Percentiles rank a stretch among this genome's conserved stretches.
Evolutionary conservation across 2,329 filamentous ascomycete species (phyloP).

Genomic region (Xylaria digitata): DNA sequence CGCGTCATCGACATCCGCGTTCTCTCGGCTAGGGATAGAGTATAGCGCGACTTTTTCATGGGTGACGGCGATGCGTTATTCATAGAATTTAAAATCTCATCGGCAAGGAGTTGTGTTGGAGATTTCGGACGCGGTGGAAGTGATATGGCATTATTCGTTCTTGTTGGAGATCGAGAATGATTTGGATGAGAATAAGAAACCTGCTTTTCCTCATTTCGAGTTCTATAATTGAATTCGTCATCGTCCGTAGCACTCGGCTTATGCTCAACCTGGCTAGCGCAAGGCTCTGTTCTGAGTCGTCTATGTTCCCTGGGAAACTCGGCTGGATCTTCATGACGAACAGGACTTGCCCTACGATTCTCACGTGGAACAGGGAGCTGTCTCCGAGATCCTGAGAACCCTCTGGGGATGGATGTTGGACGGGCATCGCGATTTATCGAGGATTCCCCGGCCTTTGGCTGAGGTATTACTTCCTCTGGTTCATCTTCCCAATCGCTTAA

Average conservation of each 20-base stretch:
- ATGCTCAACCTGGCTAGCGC: not conserved
- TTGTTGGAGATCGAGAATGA: slow-evolving; percentile 1
- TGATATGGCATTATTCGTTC: slow-evolving; percentile 25
- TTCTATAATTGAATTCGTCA: not conserved
- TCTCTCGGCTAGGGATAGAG: slow-evolving; percentile 77
- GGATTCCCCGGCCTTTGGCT: slow-evolving; percentile 15
- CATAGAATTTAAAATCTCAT: slow-evolving; percentile 67
- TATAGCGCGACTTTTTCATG: slow-evolving; percentile 65
- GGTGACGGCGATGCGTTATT: slow-evolving; percentile 68
- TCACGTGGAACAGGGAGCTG: slow-evolving; percentile 22
- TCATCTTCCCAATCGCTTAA: slow-evolving; percentile 67
- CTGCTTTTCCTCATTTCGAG: slow-evolving; percentile 16
- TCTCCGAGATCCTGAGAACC: slow-evolving; percentile 17
- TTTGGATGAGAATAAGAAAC: slow-evolving; percentile 10
- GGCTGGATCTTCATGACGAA: slow-evolving; percentile 4
- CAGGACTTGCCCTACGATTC: slow-evolving; percentile 25
- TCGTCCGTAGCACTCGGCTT: slow-evolving; percentile 5
- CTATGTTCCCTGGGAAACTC: slow-evolving; percentile 14
- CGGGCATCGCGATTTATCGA: slow-evolving; percentile 10
- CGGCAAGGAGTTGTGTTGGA: slow-evolving; percentile 63
- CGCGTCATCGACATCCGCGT: slow-evolving; percentile 84
- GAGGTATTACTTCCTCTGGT: slow-evolving; percentile 39
- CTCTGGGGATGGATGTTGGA: slow-evolving; percentile 29
- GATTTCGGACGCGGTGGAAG: slow-evolving; percentile 48
- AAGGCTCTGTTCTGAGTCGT: slow-evolving; percentile 16